phyloP scores from a whole-genome alignment of 2,329 filamentous ascomycete genomes.

The Uncinocarpus reesii region DNA sequence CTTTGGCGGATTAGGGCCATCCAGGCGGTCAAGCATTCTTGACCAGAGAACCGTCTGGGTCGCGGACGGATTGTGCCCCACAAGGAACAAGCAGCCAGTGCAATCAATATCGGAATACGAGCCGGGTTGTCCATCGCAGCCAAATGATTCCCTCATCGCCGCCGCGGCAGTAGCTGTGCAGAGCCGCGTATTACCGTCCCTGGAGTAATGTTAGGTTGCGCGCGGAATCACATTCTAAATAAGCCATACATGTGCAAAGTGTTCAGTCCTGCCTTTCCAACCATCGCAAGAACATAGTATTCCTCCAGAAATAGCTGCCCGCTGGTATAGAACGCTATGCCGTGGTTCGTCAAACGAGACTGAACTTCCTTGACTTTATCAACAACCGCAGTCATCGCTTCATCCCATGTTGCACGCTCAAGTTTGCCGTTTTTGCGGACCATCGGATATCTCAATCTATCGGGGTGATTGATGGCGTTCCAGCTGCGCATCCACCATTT shows the following conservation, averaged over 20 bases:
- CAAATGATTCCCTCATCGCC: slow-evolving; percentile 33
- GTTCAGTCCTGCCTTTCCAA: slow-evolving; percentile 32
- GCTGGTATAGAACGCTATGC: slow-evolving; percentile 33
- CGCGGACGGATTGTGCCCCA: slow-evolving; percentile 30
- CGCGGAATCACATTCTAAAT: too few relatives aligned
- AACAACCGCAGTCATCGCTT: slow-evolving; percentile 31
- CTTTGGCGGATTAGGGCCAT: slow-evolving; percentile 28
- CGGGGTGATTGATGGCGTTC: slow-evolving; percentile 23
- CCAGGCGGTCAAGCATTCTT: slow-evolving; percentile 28
- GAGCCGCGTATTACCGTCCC: slow-evolving; percentile 34
- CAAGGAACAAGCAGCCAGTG: slow-evolving; percentile 31
- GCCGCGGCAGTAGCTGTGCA: slow-evolving; percentile 33
- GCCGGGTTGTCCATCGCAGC: slow-evolving; percentile 31
- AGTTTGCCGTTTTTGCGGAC: slow-evolving; percentile 29
- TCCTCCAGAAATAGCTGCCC: slow-evolving; percentile 34
- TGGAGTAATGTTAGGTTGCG: too few relatives aligned
- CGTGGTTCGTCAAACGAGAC: slow-evolving; percentile 28
- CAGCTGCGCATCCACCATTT: slow-evolving; percentile 19
- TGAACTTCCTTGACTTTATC: slow-evolving; percentile 24
- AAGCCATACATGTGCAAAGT: slow-evolving; percentile 30
- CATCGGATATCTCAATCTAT: slow-evolving; percentile 27
- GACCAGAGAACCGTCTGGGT: slow-evolving; percentile 34
- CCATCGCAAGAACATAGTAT: slow-evolving; percentile 32
- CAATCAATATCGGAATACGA: slow-evolving; percentile 31
- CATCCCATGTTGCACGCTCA: slow-evolving; percentile 30